Percentiles rank a stretch among this genome's conserved stretches.
phyloP scores from a whole-genome alignment of 1,284 basidiomycete genomes.

The Anthracocystis setariae region DNA sequence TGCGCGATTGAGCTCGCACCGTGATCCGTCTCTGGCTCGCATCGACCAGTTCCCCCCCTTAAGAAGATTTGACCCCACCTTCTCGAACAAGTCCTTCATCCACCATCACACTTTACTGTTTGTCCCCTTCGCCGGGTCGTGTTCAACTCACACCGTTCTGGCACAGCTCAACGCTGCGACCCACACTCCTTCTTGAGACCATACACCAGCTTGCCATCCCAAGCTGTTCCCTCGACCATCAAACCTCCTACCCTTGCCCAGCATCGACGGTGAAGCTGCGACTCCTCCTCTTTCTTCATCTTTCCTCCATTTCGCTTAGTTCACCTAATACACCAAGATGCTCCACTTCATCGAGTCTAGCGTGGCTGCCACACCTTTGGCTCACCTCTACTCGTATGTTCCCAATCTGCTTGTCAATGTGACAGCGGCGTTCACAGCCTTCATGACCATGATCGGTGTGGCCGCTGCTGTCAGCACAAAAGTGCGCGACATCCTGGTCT shows the following conservation, averaged over 20 bases:
- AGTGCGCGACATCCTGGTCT: constrained; percentile 53
- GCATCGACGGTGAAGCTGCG: background rate
- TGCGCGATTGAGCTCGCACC: background rate
- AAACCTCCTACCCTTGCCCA: background rate
- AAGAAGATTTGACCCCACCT: constrained; percentile 19
- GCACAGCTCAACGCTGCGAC: constrained; percentile 47
- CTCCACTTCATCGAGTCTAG: constrained; percentile 16
- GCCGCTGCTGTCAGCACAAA: constrained; percentile 47
- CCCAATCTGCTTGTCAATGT: constrained; percentile 34
- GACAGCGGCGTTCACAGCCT: constrained; percentile 19
- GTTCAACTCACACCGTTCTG: constrained; percentile 24
- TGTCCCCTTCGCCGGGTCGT: constrained; percentile 16
- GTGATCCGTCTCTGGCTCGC: too few relatives aligned
- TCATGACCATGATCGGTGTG: constrained; percentile 31
- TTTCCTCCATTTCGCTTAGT: background rate
- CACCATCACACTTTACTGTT: constrained; percentile 18
- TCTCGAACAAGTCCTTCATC: background rate
- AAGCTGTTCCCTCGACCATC: background rate
- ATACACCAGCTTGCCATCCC: background rate
- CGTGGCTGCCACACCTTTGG: constrained; percentile 36
- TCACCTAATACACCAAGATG: constrained; percentile 13
- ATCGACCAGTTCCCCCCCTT: background rate
- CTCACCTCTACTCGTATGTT: constrained; percentile 29
- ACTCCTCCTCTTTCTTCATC: background rate
- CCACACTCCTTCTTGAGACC: background rate